Evolutionary conservation across 2,329 filamentous ascomycete species (phyloP).

Genomic region (Fusarium devonianum): DNA sequence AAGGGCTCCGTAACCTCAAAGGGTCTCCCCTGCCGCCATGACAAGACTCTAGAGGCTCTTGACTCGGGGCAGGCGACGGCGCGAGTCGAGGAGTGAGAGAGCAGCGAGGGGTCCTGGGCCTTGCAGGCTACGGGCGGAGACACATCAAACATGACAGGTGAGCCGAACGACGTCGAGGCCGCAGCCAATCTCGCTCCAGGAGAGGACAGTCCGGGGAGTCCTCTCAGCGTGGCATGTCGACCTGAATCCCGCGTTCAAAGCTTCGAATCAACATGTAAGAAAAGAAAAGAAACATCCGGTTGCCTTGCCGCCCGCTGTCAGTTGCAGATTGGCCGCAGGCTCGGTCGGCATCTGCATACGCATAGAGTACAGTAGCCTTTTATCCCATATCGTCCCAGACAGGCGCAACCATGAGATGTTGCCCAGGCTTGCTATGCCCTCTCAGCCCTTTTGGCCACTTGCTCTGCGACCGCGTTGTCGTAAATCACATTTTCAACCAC

Average conservation of each 20-base stretch:
- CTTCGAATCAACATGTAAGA: slow-evolving; percentile 2
- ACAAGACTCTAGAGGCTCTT: neutral
- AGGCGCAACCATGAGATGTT: too few species aligned
- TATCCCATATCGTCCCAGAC: too few species aligned
- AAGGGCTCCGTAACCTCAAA: slow-evolving; percentile 20
- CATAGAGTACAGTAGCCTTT: too few species aligned
- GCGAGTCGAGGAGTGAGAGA: neutral
- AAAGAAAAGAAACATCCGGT: neutral
- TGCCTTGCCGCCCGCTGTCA: slow-evolving; percentile 25
- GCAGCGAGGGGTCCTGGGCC: neutral
- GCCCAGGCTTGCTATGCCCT: too few species aligned
- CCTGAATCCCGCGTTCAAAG: slow-evolving; percentile 21
- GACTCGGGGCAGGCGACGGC: slow-evolving; percentile 2
- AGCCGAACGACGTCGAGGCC: slow-evolving; percentile 3
- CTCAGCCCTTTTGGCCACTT: slow-evolving; percentile 4
- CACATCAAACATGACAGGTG: slow-evolving; percentile 24
- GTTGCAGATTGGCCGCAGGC: slow-evolving; percentile 9
- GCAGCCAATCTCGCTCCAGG: slow-evolving; percentile 15
- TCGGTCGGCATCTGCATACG: slow-evolving; percentile 18
- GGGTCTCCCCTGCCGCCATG: slow-evolving; percentile 8
- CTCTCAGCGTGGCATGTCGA: neutral
- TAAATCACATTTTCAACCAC: too few species aligned
- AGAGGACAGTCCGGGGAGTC: slow-evolving; percentile 32
- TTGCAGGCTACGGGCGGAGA: slow-evolving; percentile 4
- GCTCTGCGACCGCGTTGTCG: slow-evolving; percentile 23